Evolutionary conservation across 2,329 filamentous ascomycete species (phyloP).

Genomic region (Hypoxylon sp.): DNA sequence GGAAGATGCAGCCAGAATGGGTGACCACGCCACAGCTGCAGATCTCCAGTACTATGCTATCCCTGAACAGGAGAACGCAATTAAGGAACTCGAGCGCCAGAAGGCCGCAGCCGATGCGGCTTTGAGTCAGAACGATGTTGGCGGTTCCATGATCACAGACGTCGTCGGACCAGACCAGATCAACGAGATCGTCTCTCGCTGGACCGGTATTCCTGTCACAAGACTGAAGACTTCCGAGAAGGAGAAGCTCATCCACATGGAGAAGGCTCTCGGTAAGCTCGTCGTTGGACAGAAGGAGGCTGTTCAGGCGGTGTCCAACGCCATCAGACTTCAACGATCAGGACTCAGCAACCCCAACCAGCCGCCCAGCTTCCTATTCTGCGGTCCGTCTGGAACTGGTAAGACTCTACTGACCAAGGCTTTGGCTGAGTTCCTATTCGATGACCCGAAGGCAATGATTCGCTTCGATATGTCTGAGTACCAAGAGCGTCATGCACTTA

Average conservation of each 20-base stretch:
- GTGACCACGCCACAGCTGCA: conserved; percentile 88
- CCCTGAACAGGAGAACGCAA: conserved; percentile 86
- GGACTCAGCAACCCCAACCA: conserved; percentile 96
- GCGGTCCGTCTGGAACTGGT: conserved; percentile 96
- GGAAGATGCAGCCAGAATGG: conserved; percentile 90
- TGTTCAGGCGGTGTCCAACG: conserved; percentile 92
- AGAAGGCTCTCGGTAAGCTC: conserved; percentile 83
- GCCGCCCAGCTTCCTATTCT: conserved; percentile 98
- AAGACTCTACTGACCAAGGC: conserved; percentile 98
- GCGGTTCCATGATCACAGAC: conserved; percentile 87
- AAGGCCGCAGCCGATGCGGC: conserved; percentile 84
- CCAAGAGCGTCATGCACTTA: conserved; percentile 95
- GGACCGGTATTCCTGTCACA: conserved; percentile 98
- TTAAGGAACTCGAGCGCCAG: conserved; percentile 84
- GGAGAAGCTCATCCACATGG: conserved; percentile 98
- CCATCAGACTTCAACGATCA: conserved; percentile 94
- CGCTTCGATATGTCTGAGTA: conserved; percentile 99
- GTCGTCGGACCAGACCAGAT: conserved; percentile 97
- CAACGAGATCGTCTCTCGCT: conserved; percentile 96
- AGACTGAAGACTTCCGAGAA: conserved; percentile 95
- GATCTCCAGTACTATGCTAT: conserved; percentile 98
- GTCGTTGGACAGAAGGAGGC: conserved; percentile 97
- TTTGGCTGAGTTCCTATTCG: conserved; percentile 96
- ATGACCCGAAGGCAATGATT: conserved; percentile 97
- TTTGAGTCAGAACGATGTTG: conserved; percentile 68